These are phyloP conservation scores for Calonectria henricotiae DNA, from an alignment of 2,329 filamentous ascomycete species.

Conservation along the genomic window DNA sequence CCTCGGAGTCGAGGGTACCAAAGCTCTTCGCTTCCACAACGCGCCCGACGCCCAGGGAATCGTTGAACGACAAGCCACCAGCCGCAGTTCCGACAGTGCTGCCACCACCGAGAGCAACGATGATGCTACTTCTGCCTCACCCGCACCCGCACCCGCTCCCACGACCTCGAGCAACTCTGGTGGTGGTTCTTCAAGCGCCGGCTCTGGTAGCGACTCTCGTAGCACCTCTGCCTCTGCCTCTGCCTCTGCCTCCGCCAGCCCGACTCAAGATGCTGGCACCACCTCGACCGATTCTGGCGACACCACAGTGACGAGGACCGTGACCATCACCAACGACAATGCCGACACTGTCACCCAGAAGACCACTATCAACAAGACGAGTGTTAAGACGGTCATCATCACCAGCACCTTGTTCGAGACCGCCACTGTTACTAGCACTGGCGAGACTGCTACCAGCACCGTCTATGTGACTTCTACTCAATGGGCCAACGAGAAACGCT, in stretches of 20 bases:
- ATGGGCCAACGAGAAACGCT: conserved; percentile 56
- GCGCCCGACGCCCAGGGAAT: neutral
- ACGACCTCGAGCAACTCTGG: conserved; percentile 22
- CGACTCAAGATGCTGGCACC: conserved; percentile 25
- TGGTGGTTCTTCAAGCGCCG: neutral
- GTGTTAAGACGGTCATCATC: conserved; percentile 56
- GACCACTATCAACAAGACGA: conserved; percentile 53
- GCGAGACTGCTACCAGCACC: conserved; percentile 58
- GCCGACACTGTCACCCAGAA: conserved; percentile 52
- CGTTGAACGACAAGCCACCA: conserved; percentile 41
- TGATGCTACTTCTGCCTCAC: conserved; percentile 20
- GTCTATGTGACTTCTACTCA: conserved; percentile 58
- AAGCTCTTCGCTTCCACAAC: conserved; percentile 36
- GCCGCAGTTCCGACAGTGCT: conserved; percentile 23
- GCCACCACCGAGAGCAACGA: conserved; percentile 27
- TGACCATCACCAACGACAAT: conserved; percentile 53
- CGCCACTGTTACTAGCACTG: conserved; percentile 58
- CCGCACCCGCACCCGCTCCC: conserved; percentile 32
- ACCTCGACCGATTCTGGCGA: conserved; percentile 43
- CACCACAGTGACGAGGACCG: conserved; percentile 53
- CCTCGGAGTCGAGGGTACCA: conserved; percentile 48
- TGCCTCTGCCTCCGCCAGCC: neutral
- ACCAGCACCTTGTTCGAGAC: conserved; percentile 58
- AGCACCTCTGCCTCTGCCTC: too few species aligned
- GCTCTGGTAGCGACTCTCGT: conserved; percentile 3